A percentile compares a stretch with the other conserved stretches of the same genome.
These are phyloP conservation scores for Calocera viscosa DNA, from an alignment of 768 basidiomycete species.

Conservation along the genomic window DNA sequence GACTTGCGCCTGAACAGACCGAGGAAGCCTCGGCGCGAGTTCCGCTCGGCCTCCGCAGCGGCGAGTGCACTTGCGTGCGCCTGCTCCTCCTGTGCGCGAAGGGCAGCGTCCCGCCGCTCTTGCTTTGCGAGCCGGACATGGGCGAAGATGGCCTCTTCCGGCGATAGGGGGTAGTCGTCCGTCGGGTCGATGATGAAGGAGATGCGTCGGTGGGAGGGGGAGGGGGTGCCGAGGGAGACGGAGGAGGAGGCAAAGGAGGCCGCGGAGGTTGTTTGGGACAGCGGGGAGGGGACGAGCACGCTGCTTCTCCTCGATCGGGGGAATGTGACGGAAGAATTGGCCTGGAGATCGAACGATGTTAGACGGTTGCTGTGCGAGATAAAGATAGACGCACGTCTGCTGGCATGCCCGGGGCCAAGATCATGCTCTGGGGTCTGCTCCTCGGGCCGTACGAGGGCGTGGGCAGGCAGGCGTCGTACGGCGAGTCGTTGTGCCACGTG, in stretches of 20 bases:
- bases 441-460: not conserved
- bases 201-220: not conserved
- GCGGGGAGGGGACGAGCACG: conserved; percentile 4
- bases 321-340: not conserved
- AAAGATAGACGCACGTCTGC: not conserved
- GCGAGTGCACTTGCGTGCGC: not conserved
- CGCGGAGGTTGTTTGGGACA: not conserved
- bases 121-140: not conserved
- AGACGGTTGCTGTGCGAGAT: not conserved
- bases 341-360: not conserved
- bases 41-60: not conserved
- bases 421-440: not conserved
- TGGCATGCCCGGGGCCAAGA: not conserved
- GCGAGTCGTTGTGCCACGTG: not conserved
- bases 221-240: not conserved
- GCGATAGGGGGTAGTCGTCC: not conserved
- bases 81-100: not conserved
- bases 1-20: not conserved
- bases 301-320: not conserved
- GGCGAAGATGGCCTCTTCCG: not conserved
- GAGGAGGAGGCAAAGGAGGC: not conserved
- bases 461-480: not conserved
- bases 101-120: not conserved
- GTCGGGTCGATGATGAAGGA: not conserved
- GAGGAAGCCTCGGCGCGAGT: not conserved